Evolutionary conservation across 2,329 filamentous ascomycete species (phyloP).

Genomic region (Corinectria fuckeliana): DNA sequence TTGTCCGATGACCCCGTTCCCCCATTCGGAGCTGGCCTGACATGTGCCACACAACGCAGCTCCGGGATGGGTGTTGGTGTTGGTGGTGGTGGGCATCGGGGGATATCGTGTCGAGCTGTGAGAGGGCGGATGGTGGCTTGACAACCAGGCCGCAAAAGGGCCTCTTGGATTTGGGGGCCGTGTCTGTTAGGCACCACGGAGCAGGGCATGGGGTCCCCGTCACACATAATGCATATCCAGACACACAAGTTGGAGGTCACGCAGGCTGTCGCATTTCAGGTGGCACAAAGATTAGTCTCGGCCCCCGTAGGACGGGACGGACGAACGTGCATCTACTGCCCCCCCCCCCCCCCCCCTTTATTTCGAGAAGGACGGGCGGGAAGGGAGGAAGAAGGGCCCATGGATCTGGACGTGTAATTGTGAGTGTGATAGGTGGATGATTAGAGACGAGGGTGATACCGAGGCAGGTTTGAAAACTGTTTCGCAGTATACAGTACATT

Average conservation of each 20-base stretch:
- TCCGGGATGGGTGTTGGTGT: not conserved
- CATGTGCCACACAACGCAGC: constrained; percentile 34
- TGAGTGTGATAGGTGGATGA: not conserved
- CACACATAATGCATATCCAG: not conserved
- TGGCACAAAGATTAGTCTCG: not conserved
- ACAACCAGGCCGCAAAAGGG: constrained; percentile 29
- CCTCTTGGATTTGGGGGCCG: constrained; percentile 16
- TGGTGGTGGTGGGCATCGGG: constrained; percentile 9
- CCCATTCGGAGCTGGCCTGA: constrained; percentile 1
- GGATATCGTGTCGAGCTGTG: constrained; percentile 43
- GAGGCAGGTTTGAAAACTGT: not conserved
- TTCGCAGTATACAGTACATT: not conserved
- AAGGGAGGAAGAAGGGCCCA: constrained; percentile 5
- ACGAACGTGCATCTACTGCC: not conserved
- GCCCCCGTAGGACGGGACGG: not conserved
- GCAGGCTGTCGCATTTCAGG: not conserved
- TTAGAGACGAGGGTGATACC: not conserved
- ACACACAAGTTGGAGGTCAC: not conserved
- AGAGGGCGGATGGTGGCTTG: constrained; percentile 35
- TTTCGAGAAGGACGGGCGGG: constrained; percentile 17
- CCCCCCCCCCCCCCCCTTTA: constrained; percentile 1
- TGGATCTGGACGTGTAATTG: constrained; percentile 14
- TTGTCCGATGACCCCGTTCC: not conserved
- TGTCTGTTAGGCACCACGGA: not conserved
- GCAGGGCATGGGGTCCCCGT: not conserved